Percentiles rank a stretch among this genome's conserved stretches.
These are phyloP conservation scores for Aspergillus ochraceoroseus DNA, from an alignment of 2,329 filamentous ascomycete genomes.

Conservation along the genomic window DNA sequence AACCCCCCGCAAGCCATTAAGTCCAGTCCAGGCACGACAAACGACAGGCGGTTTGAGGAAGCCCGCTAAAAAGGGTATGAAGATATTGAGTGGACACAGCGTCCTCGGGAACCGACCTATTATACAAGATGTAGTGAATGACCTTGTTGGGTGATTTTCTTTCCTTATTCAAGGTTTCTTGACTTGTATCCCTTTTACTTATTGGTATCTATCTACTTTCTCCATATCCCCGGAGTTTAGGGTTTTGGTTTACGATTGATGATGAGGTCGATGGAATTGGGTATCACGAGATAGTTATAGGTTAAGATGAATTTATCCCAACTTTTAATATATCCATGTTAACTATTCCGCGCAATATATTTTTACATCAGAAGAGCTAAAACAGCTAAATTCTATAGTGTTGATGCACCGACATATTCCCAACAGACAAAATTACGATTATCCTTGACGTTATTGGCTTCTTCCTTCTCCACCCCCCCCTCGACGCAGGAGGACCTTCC, in stretches of 20 bases:
- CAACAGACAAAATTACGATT: constrained; percentile 33
- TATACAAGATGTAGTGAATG: constrained; percentile 72
- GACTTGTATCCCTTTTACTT: constrained; percentile 2
- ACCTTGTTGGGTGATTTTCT: constrained; percentile 40
- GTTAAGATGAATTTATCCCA: too few relatives aligned
- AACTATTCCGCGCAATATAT: too few relatives aligned
- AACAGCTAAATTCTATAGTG: constrained; percentile 15
- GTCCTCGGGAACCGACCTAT: constrained; percentile 64
- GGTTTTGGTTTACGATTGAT: too few relatives aligned
- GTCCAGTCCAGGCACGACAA: constrained; percentile 30
- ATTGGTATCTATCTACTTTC: constrained; percentile 3
- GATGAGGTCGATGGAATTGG: too few relatives aligned
- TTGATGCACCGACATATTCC: constrained; percentile 36
- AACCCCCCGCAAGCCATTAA: constrained; percentile 27
- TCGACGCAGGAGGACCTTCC: not conserved
- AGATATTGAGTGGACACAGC: constrained; percentile 45
- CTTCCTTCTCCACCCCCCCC: not conserved
- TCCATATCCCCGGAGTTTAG: too few relatives aligned
- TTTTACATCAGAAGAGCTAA: not conserved
- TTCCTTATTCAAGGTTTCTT: constrained; percentile 3
- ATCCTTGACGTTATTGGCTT: constrained; percentile 1
- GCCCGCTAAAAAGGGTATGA: constrained; percentile 58
- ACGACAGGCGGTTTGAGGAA: constrained; percentile 40
- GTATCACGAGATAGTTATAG: too few relatives aligned
- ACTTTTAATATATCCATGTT: too few relatives aligned